phyloP scores from a whole-genome alignment of 768 basidiomycete species.

The Tulasnella sp. region DNA sequence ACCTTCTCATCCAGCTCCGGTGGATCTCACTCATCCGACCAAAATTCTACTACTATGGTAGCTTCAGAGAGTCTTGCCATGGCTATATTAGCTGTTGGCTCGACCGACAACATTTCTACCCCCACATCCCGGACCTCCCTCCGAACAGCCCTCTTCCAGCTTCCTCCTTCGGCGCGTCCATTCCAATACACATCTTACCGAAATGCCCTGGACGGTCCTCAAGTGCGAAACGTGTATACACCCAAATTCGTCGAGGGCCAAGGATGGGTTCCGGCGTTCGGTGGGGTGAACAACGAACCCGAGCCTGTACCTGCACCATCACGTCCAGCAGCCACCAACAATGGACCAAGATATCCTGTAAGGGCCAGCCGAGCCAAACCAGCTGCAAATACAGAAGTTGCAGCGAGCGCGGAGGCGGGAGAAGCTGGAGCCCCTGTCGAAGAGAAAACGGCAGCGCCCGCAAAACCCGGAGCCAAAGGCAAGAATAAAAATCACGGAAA shows the following conservation, averaged over 20 bases:
- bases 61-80: background rate
- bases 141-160: background rate
- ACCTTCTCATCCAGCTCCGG: background rate
- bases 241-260: background rate
- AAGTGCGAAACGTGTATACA: background rate
- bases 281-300: background rate
- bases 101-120: background rate
- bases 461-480: background rate
- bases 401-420: background rate
- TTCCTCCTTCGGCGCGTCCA: background rate
- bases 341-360: background rate
- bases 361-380: background rate
- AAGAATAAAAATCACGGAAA: background rate
- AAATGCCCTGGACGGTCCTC: background rate
- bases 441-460: background rate
- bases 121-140: background rate
- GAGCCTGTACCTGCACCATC: background rate
- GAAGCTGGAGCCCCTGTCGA: background rate
- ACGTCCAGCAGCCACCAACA: background rate
- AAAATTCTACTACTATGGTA: background rate
- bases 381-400: background rate
- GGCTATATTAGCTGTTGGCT: background rate
- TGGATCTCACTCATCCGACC: background rate
- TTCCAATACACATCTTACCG: conserved; percentile 2
- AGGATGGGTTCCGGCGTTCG: background rate